Evolutionary conservation across 768 basidiomycete species (phyloP).

Genomic region (Pleurotus ostreatus): DNA sequence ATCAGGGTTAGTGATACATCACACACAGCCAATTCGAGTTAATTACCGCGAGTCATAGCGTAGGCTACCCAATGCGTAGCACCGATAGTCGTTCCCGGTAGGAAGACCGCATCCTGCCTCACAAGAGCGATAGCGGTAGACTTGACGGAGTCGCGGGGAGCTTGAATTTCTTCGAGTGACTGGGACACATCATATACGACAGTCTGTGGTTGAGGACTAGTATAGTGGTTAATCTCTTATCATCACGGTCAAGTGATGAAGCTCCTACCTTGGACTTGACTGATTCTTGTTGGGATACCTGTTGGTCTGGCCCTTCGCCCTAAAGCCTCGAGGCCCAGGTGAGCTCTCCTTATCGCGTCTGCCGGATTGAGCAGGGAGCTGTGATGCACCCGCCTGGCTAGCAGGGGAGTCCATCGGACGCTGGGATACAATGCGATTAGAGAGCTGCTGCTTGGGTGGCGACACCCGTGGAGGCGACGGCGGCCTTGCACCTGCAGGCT

Average conservation of each 20-base stretch:
- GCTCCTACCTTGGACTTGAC: conserved; percentile 53
- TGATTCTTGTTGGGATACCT: conserved; percentile 41
- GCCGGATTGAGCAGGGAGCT: conserved; percentile 16
- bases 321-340: conserved; percentile 51
- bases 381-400: conserved; percentile 32
- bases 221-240: not conserved
- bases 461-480: conserved; percentile 56
- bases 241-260: not conserved
- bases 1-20: conserved; percentile 5
- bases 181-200: conserved; percentile 77
- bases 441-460: conserved; percentile 52
- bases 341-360: conserved; percentile 71
- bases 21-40: not conserved
- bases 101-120: conserved; percentile 78
- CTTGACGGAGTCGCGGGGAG: conserved; percentile 71
- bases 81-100: conserved; percentile 84
- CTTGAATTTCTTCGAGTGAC: conserved; percentile 69
- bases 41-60: conserved; percentile 79
- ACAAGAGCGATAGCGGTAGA: conserved; percentile 90
- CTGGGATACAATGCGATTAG: conserved; percentile 25
- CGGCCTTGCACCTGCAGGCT: conserved; percentile 41
- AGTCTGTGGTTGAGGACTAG: conserved; percentile 61
- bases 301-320: conserved; percentile 31
- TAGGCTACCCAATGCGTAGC: conserved; percentile 93
- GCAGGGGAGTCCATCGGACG: conserved; percentile 52